These are phyloP conservation scores for Penicillium lagena DNA, from an alignment of 495 filamentous ascomycete species.

Conservation along the genomic window DNA sequence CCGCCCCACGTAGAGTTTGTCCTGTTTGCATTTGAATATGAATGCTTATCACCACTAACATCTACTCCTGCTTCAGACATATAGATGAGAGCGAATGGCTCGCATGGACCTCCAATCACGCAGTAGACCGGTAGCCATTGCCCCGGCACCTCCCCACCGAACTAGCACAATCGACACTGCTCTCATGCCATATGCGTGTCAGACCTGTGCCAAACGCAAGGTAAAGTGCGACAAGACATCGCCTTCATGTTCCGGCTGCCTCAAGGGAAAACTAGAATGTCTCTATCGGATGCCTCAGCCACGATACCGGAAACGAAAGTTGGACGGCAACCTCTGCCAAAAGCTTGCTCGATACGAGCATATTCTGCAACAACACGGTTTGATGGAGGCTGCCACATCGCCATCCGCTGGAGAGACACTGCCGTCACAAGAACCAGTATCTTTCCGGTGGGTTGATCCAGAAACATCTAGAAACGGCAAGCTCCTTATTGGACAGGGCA, in stretches of 20 bases:
- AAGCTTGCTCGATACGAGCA: conserved; percentile 12
- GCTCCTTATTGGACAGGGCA: conserved; percentile 5
- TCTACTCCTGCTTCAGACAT: no score
- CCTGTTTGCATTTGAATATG: no score
- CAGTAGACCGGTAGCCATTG: conserved; percentile 8
- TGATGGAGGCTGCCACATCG: conserved; percentile 7
- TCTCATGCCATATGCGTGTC: conserved; percentile 14
- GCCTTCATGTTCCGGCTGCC: conserved; percentile 34
- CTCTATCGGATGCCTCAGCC: conserved; percentile 6
- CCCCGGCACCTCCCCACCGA: conserved; percentile 3
- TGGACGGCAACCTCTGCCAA: conserved; percentile 3
- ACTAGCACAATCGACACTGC: not conserved
- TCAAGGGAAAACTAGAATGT: conserved; percentile 10
- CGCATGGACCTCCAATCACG: not conserved
- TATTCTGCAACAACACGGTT: conserved; percentile 11
- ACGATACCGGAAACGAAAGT: conserved; percentile 7
- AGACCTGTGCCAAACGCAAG: conserved; percentile 37
- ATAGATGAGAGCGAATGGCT: no score
- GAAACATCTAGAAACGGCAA: conserved; percentile 4
- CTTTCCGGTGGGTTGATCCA: not conserved
- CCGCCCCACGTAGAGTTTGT: no score
- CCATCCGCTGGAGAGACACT: not conserved
- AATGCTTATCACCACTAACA: no score
- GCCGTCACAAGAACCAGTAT: not conserved
- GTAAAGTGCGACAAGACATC: conserved; percentile 39